phyloP scores from a whole-genome alignment of 768 basidiomycete species.

The Tulasnella sp. region DNA sequence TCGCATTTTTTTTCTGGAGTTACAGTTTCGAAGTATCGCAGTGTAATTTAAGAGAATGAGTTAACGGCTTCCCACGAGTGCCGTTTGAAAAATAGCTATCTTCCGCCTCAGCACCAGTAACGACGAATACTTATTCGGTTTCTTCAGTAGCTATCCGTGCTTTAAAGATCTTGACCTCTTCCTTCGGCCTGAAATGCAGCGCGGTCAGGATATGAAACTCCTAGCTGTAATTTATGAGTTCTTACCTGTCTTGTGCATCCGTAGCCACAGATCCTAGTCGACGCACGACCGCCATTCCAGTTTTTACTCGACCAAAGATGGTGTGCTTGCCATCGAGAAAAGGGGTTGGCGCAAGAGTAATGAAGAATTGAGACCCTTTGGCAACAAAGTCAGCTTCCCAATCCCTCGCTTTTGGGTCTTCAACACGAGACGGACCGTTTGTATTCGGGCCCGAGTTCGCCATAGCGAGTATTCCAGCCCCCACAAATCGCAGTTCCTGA shows the following conservation, averaged over 20 bases:
- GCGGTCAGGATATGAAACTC: conserved; percentile 40
- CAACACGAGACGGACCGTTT: conserved; percentile 56
- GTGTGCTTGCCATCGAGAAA: conserved; percentile 85
- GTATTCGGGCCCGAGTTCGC: conserved; percentile 97
- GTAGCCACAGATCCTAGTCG: conserved; percentile 88
- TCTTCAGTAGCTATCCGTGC: conserved; percentile 50
- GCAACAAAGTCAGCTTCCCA: conserved; percentile 47
- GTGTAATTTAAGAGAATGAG: background rate
- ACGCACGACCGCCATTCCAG: conserved; percentile 92
- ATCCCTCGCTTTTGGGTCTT: background rate
- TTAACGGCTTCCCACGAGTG: conserved; percentile 12
- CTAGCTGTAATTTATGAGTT: conserved; percentile 13
- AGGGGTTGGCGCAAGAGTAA: conserved; percentile 81
- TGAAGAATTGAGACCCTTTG: conserved; percentile 92
- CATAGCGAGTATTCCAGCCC: conserved; percentile 95
- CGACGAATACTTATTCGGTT: background rate
- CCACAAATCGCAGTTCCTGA: conserved; percentile 89
- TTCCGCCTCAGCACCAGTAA: background rate
- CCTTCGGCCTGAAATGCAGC: conserved; percentile 49
- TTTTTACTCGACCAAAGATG: conserved; percentile 86
- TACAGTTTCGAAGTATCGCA: background rate
- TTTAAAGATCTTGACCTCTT: conserved; percentile 91
- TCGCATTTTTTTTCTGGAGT: conserved; percentile 58
- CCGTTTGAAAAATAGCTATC: background rate
- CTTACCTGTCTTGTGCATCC: conserved; percentile 82